Evolutionary conservation across 805 yeast species (phyloP).

Genomic region (Candida dendrica): DNA sequence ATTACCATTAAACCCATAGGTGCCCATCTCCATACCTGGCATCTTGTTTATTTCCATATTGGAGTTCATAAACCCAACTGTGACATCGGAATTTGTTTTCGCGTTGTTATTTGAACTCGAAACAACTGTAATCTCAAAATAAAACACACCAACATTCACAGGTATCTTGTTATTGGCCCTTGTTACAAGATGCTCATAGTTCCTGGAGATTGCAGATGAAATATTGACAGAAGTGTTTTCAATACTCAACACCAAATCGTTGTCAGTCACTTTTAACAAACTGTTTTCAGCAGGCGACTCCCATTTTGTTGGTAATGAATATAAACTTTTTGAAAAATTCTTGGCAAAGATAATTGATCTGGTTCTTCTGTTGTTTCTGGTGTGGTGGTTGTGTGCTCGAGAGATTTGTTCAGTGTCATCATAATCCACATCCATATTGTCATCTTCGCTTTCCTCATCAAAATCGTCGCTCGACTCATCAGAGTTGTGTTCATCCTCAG

Average conservation of each 20-base stretch:
- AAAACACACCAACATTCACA: conserved; percentile 37
- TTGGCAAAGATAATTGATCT: neutral
- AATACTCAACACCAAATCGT: conserved; percentile 9
- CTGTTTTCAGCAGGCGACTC: conserved; percentile 1
- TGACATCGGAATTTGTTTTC: conserved; percentile 24
- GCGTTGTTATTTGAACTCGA: conserved; percentile 27
- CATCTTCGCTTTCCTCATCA: conserved; percentile 1
- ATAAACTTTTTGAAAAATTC: conserved; percentile 1
- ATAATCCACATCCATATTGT: conserved; percentile 1
- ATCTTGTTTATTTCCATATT: conserved; percentile 24
- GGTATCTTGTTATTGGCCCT: conserved; percentile 31
- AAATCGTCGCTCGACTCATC: neutral
- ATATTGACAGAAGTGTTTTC: conserved; percentile 2
- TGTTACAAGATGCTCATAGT: conserved; percentile 16
- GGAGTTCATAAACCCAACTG: conserved; percentile 38
- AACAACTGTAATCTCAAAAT: conserved; percentile 39
- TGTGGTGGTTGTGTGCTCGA: conserved; percentile 4
- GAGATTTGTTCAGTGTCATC: conserved; percentile 1
- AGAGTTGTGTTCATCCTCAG: too few species aligned
- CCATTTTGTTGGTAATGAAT: conserved; percentile 19
- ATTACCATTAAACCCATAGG: conserved; percentile 48
- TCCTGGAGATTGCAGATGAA: conserved; percentile 5
- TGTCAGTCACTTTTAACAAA: conserved; percentile 4
- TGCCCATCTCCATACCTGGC: conserved; percentile 40
- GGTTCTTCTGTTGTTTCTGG: conserved; percentile 17